Percentiles rank a stretch among this genome's conserved stretches.
phyloP scores from a whole-genome alignment of 805 yeast genomes.

The Ogataea thermomethanolica region DNA sequence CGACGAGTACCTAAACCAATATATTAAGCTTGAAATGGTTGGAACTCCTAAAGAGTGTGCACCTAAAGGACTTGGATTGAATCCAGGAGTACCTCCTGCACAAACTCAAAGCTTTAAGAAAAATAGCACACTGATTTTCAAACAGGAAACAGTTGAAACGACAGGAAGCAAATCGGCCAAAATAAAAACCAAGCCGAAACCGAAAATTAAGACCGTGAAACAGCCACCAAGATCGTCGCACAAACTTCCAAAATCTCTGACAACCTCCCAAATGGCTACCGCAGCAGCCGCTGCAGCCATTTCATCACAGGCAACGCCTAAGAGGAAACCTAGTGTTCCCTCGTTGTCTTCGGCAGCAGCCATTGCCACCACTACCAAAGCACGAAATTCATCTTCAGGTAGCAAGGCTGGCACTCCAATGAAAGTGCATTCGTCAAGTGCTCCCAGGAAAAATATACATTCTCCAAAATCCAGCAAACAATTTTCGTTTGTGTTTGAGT shows the following conservation, averaged over 20 bases:
- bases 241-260: conserved; percentile 16
- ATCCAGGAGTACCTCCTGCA: background rate
- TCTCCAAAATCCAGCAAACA: conserved; percentile 2
- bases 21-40: conserved; percentile 21
- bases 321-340: conserved; percentile 12
- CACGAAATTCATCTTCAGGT: conserved; percentile 12
- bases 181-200: conserved; percentile 1
- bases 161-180: conserved; percentile 2
- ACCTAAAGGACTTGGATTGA: conserved; percentile 4
- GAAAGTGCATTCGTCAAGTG: background rate
- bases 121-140: conserved; percentile 9
- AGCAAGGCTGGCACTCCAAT: background rate
- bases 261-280: conserved; percentile 28
- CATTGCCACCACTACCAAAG: conserved; percentile 17
- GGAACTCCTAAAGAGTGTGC: conserved; percentile 1
- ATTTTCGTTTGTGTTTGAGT: conserved; percentile 24
- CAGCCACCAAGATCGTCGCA: conserved; percentile 2
- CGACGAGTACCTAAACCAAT: conserved; percentile 21
- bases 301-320: conserved; percentile 18
- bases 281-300: conserved; percentile 31
- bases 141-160: conserved; percentile 3
- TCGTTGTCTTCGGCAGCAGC: conserved; percentile 25
- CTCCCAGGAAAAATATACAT: conserved; percentile 2
- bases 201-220: background rate
- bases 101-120: conserved; percentile 2